Evolutionary conservation across 192 early-diverging fungal species (phyloP).

Genomic region (Helicostylum pulchrum): DNA sequence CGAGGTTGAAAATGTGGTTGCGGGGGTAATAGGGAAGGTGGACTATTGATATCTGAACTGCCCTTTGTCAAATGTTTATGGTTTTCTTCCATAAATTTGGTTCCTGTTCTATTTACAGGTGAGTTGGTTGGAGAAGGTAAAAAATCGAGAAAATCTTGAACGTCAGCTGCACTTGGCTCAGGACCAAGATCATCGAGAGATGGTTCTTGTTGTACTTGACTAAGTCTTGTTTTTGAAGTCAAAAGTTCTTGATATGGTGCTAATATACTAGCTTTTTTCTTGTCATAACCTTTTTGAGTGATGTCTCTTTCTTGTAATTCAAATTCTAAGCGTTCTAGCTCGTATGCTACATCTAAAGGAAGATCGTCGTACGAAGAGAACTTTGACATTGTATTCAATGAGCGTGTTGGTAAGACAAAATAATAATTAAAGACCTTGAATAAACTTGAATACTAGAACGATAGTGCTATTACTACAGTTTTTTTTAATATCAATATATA

Average conservation of each 20-base stretch:
- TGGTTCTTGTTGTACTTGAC: background rate
- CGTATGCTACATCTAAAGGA: conserved; percentile 19
- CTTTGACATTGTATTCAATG: conserved; percentile 12
- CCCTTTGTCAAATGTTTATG: background rate
- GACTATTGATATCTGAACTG: background rate
- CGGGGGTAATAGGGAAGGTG: background rate
- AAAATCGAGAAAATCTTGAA: conserved; percentile 31
- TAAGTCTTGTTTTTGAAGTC: no score
- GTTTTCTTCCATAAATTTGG: conserved; percentile 7
- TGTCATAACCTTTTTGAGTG: conserved; percentile 73
- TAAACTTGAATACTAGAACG: no score
- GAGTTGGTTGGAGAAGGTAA: conserved; percentile 32
- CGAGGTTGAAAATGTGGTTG: background rate
- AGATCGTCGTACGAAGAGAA: conserved; percentile 25
- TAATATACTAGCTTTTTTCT: conserved; percentile 40
- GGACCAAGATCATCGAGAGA: conserved; percentile 20
- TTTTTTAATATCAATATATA: no score
- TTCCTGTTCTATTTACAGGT: conserved; percentile 1
- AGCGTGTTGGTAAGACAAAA: no score
- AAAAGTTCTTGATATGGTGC: no score
- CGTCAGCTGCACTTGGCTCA: conserved; percentile 32
- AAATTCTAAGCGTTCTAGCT: conserved; percentile 32
- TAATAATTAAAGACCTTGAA: no score
- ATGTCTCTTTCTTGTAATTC: conserved; percentile 67
- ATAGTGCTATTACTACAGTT: no score